Evolutionary conservation across 2,329 filamentous ascomycete genomes (phyloP).

Genomic region (Dactylonectria macrodidyma): DNA sequence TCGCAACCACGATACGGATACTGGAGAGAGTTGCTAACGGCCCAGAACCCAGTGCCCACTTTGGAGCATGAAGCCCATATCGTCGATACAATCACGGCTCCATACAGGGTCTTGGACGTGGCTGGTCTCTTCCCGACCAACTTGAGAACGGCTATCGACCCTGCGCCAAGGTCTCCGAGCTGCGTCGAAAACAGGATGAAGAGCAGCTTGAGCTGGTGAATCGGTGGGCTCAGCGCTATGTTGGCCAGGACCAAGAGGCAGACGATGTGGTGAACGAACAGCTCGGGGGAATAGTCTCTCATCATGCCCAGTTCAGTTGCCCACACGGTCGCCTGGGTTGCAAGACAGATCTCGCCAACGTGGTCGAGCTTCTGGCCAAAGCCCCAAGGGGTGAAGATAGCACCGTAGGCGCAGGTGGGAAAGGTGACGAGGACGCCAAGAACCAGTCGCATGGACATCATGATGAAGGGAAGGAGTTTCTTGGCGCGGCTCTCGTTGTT

Average conservation of each 20-base stretch:
- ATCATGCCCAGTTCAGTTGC: constrained; percentile 37
- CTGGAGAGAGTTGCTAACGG: constrained; percentile 36
- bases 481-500: constrained; percentile 27
- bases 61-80: constrained; percentile 33
- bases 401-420: constrained; percentile 32
- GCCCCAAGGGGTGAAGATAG: constrained; percentile 41
- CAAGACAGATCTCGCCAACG: constrained; percentile 43
- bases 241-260: constrained; percentile 43
- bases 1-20: constrained; percentile 40
- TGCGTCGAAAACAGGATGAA: constrained; percentile 47
- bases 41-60: constrained; percentile 35
- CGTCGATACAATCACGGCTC: constrained; percentile 32
- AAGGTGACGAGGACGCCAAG: constrained; percentile 32
- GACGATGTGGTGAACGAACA: constrained; percentile 46
- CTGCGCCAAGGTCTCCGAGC: constrained; percentile 42
- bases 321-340: constrained; percentile 45
- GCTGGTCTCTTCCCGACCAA: constrained; percentile 31
- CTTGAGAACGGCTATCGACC: constrained; percentile 39
- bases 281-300: constrained; percentile 35
- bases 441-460: constrained; percentile 36
- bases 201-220: constrained; percentile 46
- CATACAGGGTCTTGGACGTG: constrained; percentile 37
- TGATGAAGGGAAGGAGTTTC: constrained; percentile 37
- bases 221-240: constrained; percentile 37
- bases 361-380: constrained; percentile 36